phyloP scores from a whole-genome alignment of 768 basidiomycete genomes.

The Dioszegia crocea region DNA sequence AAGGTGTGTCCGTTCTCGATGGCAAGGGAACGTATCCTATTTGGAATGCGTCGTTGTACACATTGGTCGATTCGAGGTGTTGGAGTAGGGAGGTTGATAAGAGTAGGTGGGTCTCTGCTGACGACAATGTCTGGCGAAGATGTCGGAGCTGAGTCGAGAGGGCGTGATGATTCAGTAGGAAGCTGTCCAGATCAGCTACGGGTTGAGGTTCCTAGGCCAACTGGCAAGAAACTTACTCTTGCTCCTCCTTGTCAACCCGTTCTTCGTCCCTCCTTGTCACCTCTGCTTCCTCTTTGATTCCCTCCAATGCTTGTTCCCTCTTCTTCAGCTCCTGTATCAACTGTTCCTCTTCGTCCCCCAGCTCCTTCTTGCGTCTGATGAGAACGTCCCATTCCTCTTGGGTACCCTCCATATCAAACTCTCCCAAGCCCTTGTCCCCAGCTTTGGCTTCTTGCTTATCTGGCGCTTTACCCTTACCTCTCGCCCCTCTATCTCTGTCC shows the following conservation, averaged over 20 bases:
- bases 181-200: slow-evolving; percentile 11
- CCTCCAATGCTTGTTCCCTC: slow-evolving; percentile 72
- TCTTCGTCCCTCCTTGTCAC: slow-evolving; percentile 73
- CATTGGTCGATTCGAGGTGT: slow-evolving; percentile 49
- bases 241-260: slow-evolving; percentile 57
- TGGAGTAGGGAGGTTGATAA: slow-evolving; percentile 35
- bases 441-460: slow-evolving; percentile 51
- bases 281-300: slow-evolving; percentile 74
- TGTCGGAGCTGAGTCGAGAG: slow-evolving; percentile 7
- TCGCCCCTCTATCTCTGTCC: slow-evolving; percentile 25
- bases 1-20: slow-evolving; percentile 6
- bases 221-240: slow-evolving; percentile 12
- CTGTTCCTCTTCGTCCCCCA: slow-evolving; percentile 68
- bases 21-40: slow-evolving; percentile 46
- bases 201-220: not conserved
- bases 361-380: slow-evolving; percentile 65
- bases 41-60: slow-evolving; percentile 50
- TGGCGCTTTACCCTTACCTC: slow-evolving; percentile 55
- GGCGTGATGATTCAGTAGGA: slow-evolving; percentile 26
- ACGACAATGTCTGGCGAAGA: not conserved
- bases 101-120: slow-evolving; percentile 27
- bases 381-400: slow-evolving; percentile 34
- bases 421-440: slow-evolving; percentile 53
- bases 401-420: slow-evolving; percentile 34
- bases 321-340: slow-evolving; percentile 67